Conservation (phyloP, 1,139 yeast genomes). For the Scheffersomyces quercinus region DNA sequence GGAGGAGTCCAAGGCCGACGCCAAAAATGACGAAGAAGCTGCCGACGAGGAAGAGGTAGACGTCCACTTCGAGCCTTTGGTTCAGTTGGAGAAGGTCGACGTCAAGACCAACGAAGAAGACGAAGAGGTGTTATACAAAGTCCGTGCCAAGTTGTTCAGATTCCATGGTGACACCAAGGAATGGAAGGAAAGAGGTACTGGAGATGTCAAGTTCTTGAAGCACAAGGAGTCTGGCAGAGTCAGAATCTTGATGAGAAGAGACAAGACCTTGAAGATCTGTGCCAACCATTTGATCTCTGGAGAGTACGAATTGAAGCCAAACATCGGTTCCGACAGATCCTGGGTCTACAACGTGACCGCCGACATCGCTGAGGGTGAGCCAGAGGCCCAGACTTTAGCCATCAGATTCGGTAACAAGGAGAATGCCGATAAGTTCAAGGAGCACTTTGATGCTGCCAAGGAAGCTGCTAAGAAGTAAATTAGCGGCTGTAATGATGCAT, state of each 20-base stretch:
- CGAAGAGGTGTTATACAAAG: slow-evolving; percentile 85
- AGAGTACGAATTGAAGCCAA: slow-evolving; percentile 84
- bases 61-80: slow-evolving; percentile 95
- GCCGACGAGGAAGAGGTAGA: slow-evolving; percentile 91
- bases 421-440: slow-evolving; percentile 95
- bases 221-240: slow-evolving; percentile 81
- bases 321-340: slow-evolving; percentile 95
- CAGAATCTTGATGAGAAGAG: slow-evolving; percentile 97
- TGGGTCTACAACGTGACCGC: slow-evolving; percentile 98
- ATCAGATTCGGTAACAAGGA: slow-evolving; percentile 96
- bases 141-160: slow-evolving; percentile 92
- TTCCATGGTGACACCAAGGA: slow-evolving; percentile 82
- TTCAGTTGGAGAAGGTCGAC: slow-evolving; percentile 91
- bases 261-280: slow-evolving; percentile 95
- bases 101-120: slow-evolving; percentile 97
- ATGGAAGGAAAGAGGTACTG: slow-evolving; percentile 99
- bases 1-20: slow-evolving; percentile 32
- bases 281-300: slow-evolving; percentile 93
- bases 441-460: slow-evolving; percentile 83
- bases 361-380: slow-evolving; percentile 92
- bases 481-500: too few species aligned
- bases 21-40: slow-evolving; percentile 48
- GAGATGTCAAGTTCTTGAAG: slow-evolving; percentile 93
- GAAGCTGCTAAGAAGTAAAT: slow-evolving; percentile 19
- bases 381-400: slow-evolving; percentile 96